Conservation (phyloP, 2,329 filamentous ascomycete genomes). For the Hypoxylon sp. region DNA sequence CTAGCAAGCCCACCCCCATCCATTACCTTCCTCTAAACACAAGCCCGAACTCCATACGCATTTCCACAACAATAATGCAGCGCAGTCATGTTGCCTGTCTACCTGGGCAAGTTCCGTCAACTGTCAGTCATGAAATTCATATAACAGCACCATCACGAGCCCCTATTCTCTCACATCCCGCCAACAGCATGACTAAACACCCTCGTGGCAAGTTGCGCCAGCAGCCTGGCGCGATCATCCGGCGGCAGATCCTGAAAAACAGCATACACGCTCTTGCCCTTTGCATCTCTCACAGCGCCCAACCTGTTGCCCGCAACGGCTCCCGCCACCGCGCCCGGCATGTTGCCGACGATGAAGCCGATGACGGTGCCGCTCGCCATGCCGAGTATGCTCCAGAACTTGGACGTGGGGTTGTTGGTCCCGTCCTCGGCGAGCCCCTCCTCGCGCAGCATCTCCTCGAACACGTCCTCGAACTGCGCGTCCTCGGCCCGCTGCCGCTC, state of each 20-base stretch:
- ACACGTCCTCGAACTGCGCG: conserved; percentile 88
- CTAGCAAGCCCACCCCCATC: conserved; percentile 5
- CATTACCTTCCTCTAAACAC: conserved; percentile 7
- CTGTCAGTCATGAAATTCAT: not conserved
- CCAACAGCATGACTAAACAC: conserved; percentile 84
- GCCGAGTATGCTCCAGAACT: conserved; percentile 90
- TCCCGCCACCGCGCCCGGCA: conserved; percentile 89
- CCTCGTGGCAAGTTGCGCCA: conserved; percentile 87
- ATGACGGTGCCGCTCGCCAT: conserved; percentile 89
- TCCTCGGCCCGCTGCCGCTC: conserved; percentile 72
- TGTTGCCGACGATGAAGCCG: conserved; percentile 95
- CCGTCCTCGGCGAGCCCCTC: conserved; percentile 84
- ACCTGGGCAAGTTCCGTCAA: no score
- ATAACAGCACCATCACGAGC: not conserved
- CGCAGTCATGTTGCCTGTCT: conserved; percentile 3
- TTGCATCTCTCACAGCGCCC: conserved; percentile 90
- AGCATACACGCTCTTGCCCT: conserved; percentile 93
- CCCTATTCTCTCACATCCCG: conserved; percentile 60
- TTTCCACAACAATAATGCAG: conserved; percentile 11
- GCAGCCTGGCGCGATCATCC: conserved; percentile 82
- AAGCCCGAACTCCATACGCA: conserved; percentile 33
- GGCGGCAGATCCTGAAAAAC: conserved; percentile 92
- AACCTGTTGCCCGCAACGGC: conserved; percentile 92
- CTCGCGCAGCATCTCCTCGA: conserved; percentile 92
- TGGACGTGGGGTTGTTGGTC: conserved; percentile 72